phyloP scores from a whole-genome alignment of 2,329 filamentous ascomycete genomes.

The Xylaria digitata region DNA sequence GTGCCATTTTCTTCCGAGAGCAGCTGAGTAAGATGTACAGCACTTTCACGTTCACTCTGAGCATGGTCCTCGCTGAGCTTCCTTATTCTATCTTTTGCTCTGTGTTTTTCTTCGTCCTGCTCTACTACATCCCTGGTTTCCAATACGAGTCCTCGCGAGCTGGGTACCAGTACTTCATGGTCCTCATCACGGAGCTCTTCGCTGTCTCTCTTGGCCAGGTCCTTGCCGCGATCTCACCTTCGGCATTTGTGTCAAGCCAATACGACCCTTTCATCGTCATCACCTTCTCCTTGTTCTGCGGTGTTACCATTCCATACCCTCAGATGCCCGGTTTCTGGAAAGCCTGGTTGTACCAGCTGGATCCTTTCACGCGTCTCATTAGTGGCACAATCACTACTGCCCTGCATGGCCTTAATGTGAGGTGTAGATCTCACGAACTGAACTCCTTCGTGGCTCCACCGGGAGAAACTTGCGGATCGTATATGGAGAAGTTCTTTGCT shows the following conservation, averaged over 20 bases:
- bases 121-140: constrained; percentile 88
- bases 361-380: constrained; percentile 85
- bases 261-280: constrained; percentile 87
- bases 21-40: constrained; percentile 88
- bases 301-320: constrained; percentile 82
- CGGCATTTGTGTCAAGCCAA: constrained; percentile 80
- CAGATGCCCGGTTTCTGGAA: constrained; percentile 85
- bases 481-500: constrained; percentile 78
- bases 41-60: constrained; percentile 79
- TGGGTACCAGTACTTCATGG: constrained; percentile 88
- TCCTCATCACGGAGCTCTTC: constrained; percentile 86
- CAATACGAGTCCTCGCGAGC: constrained; percentile 71
- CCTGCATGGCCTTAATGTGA: constrained; percentile 72
- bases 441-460: constrained; percentile 75
- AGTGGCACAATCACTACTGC: constrained; percentile 83
- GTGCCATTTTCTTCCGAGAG: constrained; percentile 88
- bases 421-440: constrained; percentile 70
- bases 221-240: constrained; percentile 80
- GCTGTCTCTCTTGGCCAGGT: constrained; percentile 82
- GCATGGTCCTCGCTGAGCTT: constrained; percentile 84
- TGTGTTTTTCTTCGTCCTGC: constrained; percentile 80
- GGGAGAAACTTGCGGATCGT: constrained; percentile 76
- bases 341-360: constrained; percentile 82
- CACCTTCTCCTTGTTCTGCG: constrained; percentile 86
- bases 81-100: constrained; percentile 86